Conservation (phyloP, 805 yeast genomes). For the Teunomyces stri region DNA sequence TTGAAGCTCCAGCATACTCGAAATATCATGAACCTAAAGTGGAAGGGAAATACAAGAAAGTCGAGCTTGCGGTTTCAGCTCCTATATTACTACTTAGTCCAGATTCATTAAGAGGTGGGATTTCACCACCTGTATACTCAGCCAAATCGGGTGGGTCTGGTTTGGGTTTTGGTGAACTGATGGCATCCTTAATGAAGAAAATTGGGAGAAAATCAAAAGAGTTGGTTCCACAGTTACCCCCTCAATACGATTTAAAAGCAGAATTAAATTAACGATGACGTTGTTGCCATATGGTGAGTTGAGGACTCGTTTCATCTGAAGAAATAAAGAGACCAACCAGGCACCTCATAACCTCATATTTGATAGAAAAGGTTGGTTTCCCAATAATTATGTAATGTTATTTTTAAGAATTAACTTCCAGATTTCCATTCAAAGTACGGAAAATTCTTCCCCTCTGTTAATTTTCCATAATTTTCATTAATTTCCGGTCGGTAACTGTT, state of each 20-base stretch:
- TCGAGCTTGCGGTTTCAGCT: slow-evolving; percentile 12
- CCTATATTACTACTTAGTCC: slow-evolving; percentile 11
- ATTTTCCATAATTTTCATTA: too few species aligned
- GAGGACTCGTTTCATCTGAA: too few species aligned
- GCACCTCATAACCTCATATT: too few species aligned
- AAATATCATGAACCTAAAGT: not conserved
- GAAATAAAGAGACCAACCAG: too few species aligned
- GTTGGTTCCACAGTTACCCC: not conserved
- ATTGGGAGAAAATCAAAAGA: not conserved
- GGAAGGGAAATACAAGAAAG: slow-evolving; percentile 5
- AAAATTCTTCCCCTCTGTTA: too few species aligned
- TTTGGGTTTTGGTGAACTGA: not conserved
- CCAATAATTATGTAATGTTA: too few species aligned
- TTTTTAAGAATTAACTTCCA: too few species aligned
- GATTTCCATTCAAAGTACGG: too few species aligned
- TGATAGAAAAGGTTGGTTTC: too few species aligned
- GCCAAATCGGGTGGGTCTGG: not conserved
- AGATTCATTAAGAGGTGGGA: slow-evolving; percentile 10
- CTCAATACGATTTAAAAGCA: not conserved
- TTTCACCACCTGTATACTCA: slow-evolving; percentile 12
- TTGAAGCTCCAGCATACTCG: not conserved
- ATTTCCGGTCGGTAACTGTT: too few species aligned
- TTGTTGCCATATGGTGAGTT: too few species aligned
- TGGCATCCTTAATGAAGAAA: not conserved
- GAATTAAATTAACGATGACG: too few species aligned